Percentiles rank a stretch among this genome's conserved stretches.
Conservation (phyloP, 2,329 filamentous ascomycete genomes). For the Zymoseptoria passerinii region DNA sequence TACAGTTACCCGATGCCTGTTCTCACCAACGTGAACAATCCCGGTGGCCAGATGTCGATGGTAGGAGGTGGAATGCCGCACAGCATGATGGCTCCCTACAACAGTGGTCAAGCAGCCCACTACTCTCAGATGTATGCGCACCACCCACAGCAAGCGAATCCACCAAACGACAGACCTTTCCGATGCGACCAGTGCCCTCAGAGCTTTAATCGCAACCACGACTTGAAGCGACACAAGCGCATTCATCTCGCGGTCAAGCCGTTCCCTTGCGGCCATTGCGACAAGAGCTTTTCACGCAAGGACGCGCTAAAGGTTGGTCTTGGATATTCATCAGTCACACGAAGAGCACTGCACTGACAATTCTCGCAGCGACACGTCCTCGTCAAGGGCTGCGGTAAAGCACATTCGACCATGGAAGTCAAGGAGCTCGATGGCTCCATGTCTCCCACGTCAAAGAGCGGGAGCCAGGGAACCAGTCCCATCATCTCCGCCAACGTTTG, state of each 20-base stretch:
- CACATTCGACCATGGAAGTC: constrained; percentile 25
- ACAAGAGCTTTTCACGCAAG: constrained; percentile 94
- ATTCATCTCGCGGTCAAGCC: constrained; percentile 95
- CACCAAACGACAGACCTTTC: constrained; percentile 75
- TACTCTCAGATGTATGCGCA: constrained; percentile 59
- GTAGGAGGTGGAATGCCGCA: constrained; percentile 50
- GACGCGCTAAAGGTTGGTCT: constrained; percentile 84
- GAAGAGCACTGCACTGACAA: constrained; percentile 35
- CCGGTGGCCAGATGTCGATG: constrained; percentile 62
- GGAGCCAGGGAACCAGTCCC: constrained; percentile 25
- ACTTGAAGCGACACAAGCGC: constrained; percentile 88
- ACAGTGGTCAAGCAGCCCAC: constrained; percentile 53
- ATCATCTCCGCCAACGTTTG: constrained; percentile 22
- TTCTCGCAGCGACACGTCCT: constrained; percentile 53
- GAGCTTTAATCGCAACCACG: constrained; percentile 93
- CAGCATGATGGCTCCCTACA: constrained; percentile 49
- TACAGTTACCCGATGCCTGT: constrained; percentile 56
- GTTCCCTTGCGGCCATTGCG: constrained; percentile 82
- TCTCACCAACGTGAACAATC: constrained; percentile 70
- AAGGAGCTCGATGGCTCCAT: constrained; percentile 31
- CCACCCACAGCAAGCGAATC: constrained; percentile 41
- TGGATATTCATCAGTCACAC: background rate
- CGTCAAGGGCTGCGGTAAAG: constrained; percentile 59
- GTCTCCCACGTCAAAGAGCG: constrained; percentile 29
- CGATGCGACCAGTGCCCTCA: constrained; percentile 89